phyloP scores from a whole-genome alignment of 1,284 basidiomycete species.

The Ustilago sp. region DNA sequence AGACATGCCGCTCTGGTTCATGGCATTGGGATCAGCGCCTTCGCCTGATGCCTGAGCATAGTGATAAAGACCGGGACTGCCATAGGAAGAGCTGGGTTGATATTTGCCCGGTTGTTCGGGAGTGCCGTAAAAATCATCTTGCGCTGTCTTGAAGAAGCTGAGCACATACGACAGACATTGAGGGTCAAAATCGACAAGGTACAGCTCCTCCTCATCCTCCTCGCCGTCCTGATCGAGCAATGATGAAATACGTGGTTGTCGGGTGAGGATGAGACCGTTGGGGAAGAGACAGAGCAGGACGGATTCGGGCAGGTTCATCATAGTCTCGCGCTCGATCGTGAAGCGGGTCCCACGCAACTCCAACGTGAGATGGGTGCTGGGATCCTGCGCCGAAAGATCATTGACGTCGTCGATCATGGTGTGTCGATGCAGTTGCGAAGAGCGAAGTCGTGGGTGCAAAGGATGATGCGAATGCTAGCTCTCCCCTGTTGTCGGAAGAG shows the following conservation, averaged over 20 bases:
- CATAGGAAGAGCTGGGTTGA: constrained; percentile 72
- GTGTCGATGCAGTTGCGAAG: not conserved
- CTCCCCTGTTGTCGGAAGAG: not conserved
- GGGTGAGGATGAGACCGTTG: constrained; percentile 92
- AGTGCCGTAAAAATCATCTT: constrained; percentile 92
- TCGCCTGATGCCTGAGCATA: constrained; percentile 38
- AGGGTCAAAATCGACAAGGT: constrained; percentile 96
- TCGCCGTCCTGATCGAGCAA: constrained; percentile 68
- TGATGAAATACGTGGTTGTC: constrained; percentile 77
- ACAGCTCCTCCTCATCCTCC: constrained; percentile 89
- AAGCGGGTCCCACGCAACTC: constrained; percentile 92
- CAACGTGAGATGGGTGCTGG: constrained; percentile 80
- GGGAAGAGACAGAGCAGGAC: constrained; percentile 96
- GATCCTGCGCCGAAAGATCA: constrained; percentile 35
- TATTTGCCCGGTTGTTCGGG: constrained; percentile 80
- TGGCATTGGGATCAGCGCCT: constrained; percentile 71
- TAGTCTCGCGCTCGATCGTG: constrained; percentile 94
- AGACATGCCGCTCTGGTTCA: constrained; percentile 63
- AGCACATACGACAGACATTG: constrained; percentile 94
- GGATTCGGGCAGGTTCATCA: constrained; percentile 98
- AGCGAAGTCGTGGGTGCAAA: not conserved
- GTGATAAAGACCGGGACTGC: constrained; percentile 34
- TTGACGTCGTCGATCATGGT: constrained; percentile 52
- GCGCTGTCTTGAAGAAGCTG: constrained; percentile 87
- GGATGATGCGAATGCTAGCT: not conserved